phyloP scores from a whole-genome alignment of 148 eudicot genomes.

The Dianthus caryophyllus region DNA sequence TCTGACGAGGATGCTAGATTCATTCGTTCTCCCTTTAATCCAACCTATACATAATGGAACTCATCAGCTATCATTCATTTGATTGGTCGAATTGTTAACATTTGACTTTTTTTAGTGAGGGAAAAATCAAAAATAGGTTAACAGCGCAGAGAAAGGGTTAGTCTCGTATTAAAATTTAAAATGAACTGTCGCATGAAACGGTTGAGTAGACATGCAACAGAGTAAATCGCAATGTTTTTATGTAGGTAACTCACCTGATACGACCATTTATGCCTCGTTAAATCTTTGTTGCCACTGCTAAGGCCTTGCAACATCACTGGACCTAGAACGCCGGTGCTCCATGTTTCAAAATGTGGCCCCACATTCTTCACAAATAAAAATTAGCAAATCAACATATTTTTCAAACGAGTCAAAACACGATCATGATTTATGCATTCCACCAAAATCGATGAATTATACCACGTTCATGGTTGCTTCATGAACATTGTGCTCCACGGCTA shows the following conservation, averaged over 20 bases:
- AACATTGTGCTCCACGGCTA: no score
- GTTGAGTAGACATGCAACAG: neutral
- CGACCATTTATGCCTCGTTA: constrained; percentile 77
- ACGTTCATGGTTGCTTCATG: no score
- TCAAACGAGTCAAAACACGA: neutral
- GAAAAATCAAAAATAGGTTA: no score
- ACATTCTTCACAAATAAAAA: constrained; percentile 42
- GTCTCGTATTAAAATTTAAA: neutral
- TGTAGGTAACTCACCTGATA: constrained; percentile 53
- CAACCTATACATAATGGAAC: constrained; percentile 45
- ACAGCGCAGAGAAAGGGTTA: neutral
- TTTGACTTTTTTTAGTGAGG: no score
- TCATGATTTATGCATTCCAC: neutral
- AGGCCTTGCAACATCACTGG: constrained; percentile 64
- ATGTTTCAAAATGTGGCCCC: constrained; percentile 68
- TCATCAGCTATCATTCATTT: neutral
- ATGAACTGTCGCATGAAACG: neutral
- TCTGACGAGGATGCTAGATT: constrained; percentile 49
- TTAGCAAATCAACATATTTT: neutral
- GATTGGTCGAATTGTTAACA: no score
- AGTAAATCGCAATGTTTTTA: no score
- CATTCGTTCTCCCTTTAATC: constrained; percentile 74
- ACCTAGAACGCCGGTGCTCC: constrained; percentile 69
- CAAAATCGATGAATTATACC: no score
- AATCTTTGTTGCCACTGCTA: constrained; percentile 54